Evolutionary conservation across 768 basidiomycete species (phyloP).

Genomic region (Rhodotorula sphaerocarpa): DNA sequence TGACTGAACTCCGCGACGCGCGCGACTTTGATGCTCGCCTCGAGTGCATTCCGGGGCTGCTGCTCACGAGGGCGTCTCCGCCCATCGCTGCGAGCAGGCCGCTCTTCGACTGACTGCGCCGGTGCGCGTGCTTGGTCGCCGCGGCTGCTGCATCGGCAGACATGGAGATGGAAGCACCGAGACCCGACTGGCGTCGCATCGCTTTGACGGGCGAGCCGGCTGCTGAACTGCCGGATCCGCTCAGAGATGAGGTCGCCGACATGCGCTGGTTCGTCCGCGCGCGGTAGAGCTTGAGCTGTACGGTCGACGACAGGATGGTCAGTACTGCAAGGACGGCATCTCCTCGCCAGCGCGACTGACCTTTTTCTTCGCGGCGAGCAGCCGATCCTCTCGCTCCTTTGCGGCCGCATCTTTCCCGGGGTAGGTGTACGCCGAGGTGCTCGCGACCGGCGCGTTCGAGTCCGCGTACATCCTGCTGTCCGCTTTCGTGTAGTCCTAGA

Average conservation of each 20-base stretch:
- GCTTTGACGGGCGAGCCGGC: conserved; percentile 4
- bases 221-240: background rate
- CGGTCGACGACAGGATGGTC: too few species aligned
- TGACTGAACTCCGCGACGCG: conserved; percentile 22
- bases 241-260: background rate
- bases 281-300: conserved; percentile 37
- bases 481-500: background rate
- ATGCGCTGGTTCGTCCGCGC: conserved; percentile 25
- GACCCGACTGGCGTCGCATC: conserved; percentile 4
- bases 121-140: conserved; percentile 15
- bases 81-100: conserved; percentile 19
- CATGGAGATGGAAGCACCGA: conserved; percentile 9
- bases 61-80: conserved; percentile 6
- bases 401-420: conserved; percentile 29
- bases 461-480: too few species aligned
- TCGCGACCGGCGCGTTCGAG: background rate
- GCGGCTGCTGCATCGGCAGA: conserved; percentile 7
- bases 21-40: conserved; percentile 9
- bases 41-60: conserved; percentile 4
- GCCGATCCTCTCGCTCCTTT: conserved; percentile 35
- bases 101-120: conserved; percentile 23
- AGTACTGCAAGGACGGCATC: background rate
- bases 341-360: conserved; percentile 13
- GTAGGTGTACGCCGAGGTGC: conserved; percentile 7
- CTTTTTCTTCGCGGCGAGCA: conserved; percentile 38